Evolutionary conservation across 805 yeast genomes (phyloP), one percentile per base, ranked within the genome.

Genomic region (Teunomyces barrocoloradensis): DNA sequence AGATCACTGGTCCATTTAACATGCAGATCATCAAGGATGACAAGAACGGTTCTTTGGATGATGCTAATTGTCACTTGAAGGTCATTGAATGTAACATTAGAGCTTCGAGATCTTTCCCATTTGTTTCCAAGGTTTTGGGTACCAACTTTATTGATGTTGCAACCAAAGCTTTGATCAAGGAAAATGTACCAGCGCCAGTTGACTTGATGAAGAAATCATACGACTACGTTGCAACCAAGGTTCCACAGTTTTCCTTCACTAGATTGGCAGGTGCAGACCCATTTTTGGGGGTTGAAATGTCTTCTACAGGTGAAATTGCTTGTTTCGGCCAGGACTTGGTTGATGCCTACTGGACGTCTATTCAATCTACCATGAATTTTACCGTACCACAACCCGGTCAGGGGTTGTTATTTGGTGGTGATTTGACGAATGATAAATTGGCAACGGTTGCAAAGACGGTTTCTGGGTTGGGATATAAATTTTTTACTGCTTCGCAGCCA

Each of bases 191-290:
- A 36, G 78, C 74, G 42, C 95, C 98, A 43, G 83, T 78, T 33
- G 85, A 94, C 64, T 77, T 92, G 66, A 92, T 94, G 97, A 77
- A 75, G 47, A 74, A 77, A 59, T 60, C 76, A 49, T 87, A 89
- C 69, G 75, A 80, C 58, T 87, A 89, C 62, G 98, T 92, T 64
- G 98, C 98, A 43, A 87, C 95, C 47, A 94, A 94, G 75, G 97
- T 92, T 46, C 99, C 99, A 42, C 99, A 94, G 75, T 94, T 94
- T 73, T 92, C 98, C 6, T 94, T 94, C 77, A 91, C 98, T 34
- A 85, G 99, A 75, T 79, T 94, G 62, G 97, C 98, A 15, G 99
- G 99, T 56, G 99, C 99, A 43, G 99, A 94, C 70, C 99, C 99
- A 54, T 91, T 88, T 79, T 78, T 94, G 64, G 99, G 99, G 54